A percentile compares a stretch with the other conserved stretches of the same genome.
Conservation (phyloP, 2,329 filamentous ascomycete genomes). For the Penicillium sp. region DNA sequence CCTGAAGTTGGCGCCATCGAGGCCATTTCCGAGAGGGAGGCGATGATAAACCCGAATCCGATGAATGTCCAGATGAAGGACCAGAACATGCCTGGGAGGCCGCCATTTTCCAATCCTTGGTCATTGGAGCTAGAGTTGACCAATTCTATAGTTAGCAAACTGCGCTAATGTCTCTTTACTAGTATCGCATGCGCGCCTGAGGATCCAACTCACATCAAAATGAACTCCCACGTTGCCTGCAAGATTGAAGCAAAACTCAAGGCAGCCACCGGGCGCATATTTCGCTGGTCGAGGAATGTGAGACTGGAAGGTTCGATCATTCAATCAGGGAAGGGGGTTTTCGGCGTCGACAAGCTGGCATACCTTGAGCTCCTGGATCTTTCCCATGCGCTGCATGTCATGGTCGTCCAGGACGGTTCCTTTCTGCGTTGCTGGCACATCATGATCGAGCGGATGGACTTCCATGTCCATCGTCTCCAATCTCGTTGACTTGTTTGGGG, state of each 20-base stretch:
- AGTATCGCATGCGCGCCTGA: not conserved
- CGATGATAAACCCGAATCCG: slow-evolving; percentile 65
- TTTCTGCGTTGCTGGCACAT: not conserved
- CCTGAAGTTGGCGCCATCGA: slow-evolving; percentile 57
- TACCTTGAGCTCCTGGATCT: slow-evolving; percentile 30
- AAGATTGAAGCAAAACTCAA: slow-evolving; percentile 39
- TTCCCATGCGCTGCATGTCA: slow-evolving; percentile 38
- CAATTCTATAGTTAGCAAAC: not conserved
- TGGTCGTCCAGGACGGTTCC: slow-evolving; percentile 6
- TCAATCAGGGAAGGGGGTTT: not conserved
- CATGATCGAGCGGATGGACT: slow-evolving; percentile 3
- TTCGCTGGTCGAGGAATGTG: slow-evolving; percentile 26
- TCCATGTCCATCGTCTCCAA: slow-evolving; percentile 4
- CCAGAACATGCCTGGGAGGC: slow-evolving; percentile 32
- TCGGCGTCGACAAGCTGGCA: not conserved
- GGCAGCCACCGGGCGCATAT: slow-evolving; percentile 36
- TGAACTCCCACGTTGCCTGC: slow-evolving; percentile 41
- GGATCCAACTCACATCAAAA: slow-evolving; percentile 31
- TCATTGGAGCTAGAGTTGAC: slow-evolving; percentile 22
- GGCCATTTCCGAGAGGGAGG: slow-evolving; percentile 65
- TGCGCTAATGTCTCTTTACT: not conserved
- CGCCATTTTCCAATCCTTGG: slow-evolving; percentile 29
- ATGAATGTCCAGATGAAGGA: slow-evolving; percentile 56
- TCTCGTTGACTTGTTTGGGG: not conserved
- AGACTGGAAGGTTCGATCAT: not conserved